Percentiles rank a stretch among this genome's conserved stretches.
Conservation (phyloP, 345 rosid genomes). For the Litchi chinensis region DNA sequence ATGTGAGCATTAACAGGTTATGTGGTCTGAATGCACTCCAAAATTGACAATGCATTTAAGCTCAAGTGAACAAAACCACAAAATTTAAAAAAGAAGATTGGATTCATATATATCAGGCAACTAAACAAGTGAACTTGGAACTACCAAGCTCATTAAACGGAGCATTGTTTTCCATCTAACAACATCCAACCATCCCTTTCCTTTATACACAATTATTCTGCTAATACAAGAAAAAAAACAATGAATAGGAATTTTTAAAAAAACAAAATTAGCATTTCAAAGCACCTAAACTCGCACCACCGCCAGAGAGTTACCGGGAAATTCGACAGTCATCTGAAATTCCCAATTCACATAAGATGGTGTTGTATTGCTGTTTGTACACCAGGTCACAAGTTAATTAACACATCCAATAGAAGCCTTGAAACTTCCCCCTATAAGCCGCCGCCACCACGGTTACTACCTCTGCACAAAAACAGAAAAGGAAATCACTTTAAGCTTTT, state of each 20-base stretch:
- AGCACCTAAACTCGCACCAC: slow-evolving; percentile 32
- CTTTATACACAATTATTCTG: slow-evolving; percentile 42
- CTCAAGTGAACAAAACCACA: not conserved
- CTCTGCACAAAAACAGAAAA: slow-evolving; percentile 33
- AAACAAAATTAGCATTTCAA: slow-evolving; percentile 38
- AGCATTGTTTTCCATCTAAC: slow-evolving; percentile 28
- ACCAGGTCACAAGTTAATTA: slow-evolving; percentile 34
- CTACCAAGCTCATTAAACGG: slow-evolving; percentile 25
- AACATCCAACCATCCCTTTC: slow-evolving; percentile 25
- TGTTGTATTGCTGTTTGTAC: slow-evolving; percentile 13
- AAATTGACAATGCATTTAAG: not conserved
- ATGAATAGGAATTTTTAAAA: slow-evolving; percentile 27
- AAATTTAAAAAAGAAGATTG: slow-evolving; percentile 11
- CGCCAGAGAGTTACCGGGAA: slow-evolving; percentile 26
- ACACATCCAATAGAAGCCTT: slow-evolving; percentile 30
- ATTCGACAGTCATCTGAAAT: slow-evolving; percentile 28
- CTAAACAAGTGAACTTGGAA: not conserved
- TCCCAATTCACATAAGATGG: slow-evolving; percentile 31
- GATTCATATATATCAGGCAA: slow-evolving; percentile 22
- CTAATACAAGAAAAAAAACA: slow-evolving; percentile 20
- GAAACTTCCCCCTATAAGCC: not conserved
- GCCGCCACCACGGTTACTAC: slow-evolving; percentile 25
- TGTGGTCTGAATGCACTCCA: too few species aligned
- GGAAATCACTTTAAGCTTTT: not conserved
- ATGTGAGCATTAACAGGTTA: too few species aligned